Conservation (phyloP, 2,329 filamentous ascomycete genomes). For the Bisporella sp. region DNA sequence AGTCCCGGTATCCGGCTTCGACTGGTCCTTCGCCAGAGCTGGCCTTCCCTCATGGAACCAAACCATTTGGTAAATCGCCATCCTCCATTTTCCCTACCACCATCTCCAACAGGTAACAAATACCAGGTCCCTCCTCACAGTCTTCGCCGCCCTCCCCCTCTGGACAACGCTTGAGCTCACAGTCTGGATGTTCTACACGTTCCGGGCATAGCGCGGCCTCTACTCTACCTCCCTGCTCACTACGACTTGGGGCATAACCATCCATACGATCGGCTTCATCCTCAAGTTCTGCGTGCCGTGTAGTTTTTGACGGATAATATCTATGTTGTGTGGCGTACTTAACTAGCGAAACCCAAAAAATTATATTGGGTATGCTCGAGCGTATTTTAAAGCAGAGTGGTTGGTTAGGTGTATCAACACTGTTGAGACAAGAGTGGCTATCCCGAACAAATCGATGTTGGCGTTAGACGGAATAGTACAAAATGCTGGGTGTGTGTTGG, state of each 20-base stretch:
- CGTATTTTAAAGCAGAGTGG: no score
- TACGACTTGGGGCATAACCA: conserved; percentile 26
- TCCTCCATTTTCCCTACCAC: conserved; percentile 1
- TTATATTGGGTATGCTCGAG: no score
- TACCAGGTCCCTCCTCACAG: conserved; percentile 6
- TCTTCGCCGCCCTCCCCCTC: conserved; percentile 23
- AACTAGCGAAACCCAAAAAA: no score
- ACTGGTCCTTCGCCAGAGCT: conserved; percentile 14
- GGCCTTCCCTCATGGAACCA: conserved; percentile 16
- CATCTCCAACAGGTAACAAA: neutral
- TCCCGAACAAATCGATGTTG: no score
- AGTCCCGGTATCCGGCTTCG: no score
- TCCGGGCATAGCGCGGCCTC: conserved; percentile 1
- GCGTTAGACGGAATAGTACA: no score
- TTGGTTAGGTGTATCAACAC: no score
- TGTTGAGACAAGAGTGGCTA: no score
- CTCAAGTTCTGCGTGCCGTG: conserved; percentile 34
- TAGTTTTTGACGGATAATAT: no score
- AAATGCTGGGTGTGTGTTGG: no score
- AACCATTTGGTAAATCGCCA: conserved; percentile 1
- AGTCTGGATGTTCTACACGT: conserved; percentile 3
- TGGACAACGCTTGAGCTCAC: conserved; percentile 6
- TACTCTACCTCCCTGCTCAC: conserved; percentile 3
- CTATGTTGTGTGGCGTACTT: no score
- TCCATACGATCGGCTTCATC: conserved; percentile 38